Evolutionary conservation across 805 yeast genomes (phyloP), one percentile per base, ranked within the genome.

Genomic region (Saturnispora sekii): DNA sequence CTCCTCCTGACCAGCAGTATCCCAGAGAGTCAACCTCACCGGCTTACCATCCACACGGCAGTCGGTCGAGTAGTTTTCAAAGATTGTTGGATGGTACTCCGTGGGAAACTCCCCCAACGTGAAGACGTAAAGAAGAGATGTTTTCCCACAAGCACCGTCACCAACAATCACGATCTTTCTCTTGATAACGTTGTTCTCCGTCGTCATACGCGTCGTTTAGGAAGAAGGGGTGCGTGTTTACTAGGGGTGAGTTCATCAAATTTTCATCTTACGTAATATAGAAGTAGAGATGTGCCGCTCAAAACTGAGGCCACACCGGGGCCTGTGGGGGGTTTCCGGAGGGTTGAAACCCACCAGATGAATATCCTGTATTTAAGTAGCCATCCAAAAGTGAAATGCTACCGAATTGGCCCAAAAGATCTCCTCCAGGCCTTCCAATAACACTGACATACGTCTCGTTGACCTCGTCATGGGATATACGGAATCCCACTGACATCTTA

Each of bases 1-100:
- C 63, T 88, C 97, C 66, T 88, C 97, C 64, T 88, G 96, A 2
- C 97, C 97, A 4, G 97, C 96, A 1, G 96, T 88, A 60, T 88
- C 97, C 96, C 97, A 88, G 21, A 88, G 65, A 2, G 95, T 89
- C 45, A 88, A 64, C 51, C 87, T 82, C 3, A 88, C 95, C 12
- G 93, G 83, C 53, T 87, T 88, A 3, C 96, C 96, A 58, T 88
- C 97, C 15, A 89, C 94, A 47, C 95, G 69, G 62, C 96, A 88
- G 56, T 87, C 95, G 1, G 96, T 87, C 12, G 88, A 96, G 61
- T 89, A 87, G 62, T 89, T 88, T 55, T 88, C 97, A 61, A 89
- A 88, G 5, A 88, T 96, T 0, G 97, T 88, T 3, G 97, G 97
- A 53, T 85, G 94, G 61, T 87, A 82, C 57, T 84, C 95, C 36